Conservation (phyloP, 2,329 filamentous ascomycete genomes). For the Colletotrichum brevisporum region DNA sequence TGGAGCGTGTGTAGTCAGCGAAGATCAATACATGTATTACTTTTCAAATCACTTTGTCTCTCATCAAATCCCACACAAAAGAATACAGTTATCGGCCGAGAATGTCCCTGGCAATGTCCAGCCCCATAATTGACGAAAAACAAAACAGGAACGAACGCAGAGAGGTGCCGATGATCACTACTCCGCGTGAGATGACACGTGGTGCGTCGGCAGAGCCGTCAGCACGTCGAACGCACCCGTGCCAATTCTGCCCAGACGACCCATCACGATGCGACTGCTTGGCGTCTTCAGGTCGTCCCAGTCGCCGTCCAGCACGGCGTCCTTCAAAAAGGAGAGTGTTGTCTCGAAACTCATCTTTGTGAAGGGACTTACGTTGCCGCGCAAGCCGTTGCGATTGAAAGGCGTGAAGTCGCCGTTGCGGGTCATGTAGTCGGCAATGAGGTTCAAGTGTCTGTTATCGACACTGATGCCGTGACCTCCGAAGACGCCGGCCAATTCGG, state of each 20-base stretch:
- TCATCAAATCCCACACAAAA: slow-evolving; percentile 30
- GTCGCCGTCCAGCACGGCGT: slow-evolving; percentile 91
- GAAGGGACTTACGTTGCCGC: slow-evolving; percentile 88
- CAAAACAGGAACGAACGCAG: slow-evolving; percentile 3
- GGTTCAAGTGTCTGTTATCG: slow-evolving; percentile 90
- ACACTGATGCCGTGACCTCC: slow-evolving; percentile 91
- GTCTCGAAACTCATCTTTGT: slow-evolving; percentile 99
- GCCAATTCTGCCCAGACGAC: slow-evolving; percentile 84
- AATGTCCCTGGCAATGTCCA: slow-evolving; percentile 18
- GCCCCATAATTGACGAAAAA: slow-evolving; percentile 12
- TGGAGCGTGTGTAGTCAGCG: too few species aligned
- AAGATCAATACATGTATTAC: slow-evolving; percentile 14
- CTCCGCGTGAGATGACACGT: slow-evolving; percentile 47
- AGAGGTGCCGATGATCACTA: slow-evolving; percentile 1
- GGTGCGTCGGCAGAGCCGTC: slow-evolving; percentile 69
- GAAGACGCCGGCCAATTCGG: slow-evolving; percentile 90
- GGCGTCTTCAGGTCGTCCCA: slow-evolving; percentile 90
- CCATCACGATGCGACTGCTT: slow-evolving; percentile 89
- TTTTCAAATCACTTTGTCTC: slow-evolving; percentile 31
- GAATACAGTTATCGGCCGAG: slow-evolving; percentile 33
- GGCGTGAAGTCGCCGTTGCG: slow-evolving; percentile 88
- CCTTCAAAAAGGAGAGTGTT: slow-evolving; percentile 91
- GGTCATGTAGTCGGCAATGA: slow-evolving; percentile 99
- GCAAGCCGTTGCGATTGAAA: slow-evolving; percentile 92
- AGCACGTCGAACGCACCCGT: slow-evolving; percentile 95